These are phyloP conservation scores for Phytopythium montanum DNA, from an alignment of 352 stramenopile genomes.

Conservation along the genomic window DNA sequence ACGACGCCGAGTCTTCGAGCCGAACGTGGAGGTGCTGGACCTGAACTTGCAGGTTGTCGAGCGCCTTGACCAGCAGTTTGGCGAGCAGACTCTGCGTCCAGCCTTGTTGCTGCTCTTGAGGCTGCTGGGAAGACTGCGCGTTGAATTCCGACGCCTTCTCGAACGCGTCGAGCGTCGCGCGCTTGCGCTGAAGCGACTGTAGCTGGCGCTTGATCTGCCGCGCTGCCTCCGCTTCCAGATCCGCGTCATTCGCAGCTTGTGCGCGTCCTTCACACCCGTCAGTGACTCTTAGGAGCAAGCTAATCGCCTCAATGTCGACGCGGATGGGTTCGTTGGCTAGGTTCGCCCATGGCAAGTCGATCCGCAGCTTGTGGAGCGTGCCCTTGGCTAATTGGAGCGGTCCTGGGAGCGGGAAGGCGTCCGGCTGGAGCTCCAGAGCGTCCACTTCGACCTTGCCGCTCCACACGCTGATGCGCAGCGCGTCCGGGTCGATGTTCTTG, in stretches of 20 bases:
- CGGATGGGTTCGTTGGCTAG: slow-evolving; percentile 67
- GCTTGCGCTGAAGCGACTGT: slow-evolving; percentile 69
- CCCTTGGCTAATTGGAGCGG: slow-evolving; percentile 70
- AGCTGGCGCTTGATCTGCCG: slow-evolving; percentile 29
- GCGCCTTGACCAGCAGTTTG: slow-evolving; percentile 73
- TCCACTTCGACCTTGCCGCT: slow-evolving; percentile 84
- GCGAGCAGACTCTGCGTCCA: slow-evolving; percentile 80
- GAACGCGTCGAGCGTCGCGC: slow-evolving; percentile 69
- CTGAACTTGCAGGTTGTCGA: slow-evolving; percentile 84
- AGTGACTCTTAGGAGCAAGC: slow-evolving; percentile 58
- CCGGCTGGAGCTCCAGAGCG: slow-evolving; percentile 71
- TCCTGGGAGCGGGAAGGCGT: slow-evolving; percentile 62
- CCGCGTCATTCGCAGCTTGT: background rate
- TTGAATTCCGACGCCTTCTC: slow-evolving; percentile 72
- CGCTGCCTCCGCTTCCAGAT: slow-evolving; percentile 13
- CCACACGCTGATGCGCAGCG: slow-evolving; percentile 83
- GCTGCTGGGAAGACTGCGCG: slow-evolving; percentile 16
- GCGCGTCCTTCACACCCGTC: slow-evolving; percentile 18
- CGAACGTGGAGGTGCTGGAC: slow-evolving; percentile 74
- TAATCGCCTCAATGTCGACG: slow-evolving; percentile 77
- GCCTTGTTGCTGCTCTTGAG: slow-evolving; percentile 14
- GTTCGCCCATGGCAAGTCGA: slow-evolving; percentile 77
- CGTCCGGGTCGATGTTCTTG: slow-evolving; percentile 85
- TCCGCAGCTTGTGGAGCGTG: slow-evolving; percentile 68
- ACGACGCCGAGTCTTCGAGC: slow-evolving; percentile 64